Base-by-base conservation (phyloP, 352 stramenopile species). In the Phytophthora nicotianae region DNA sequence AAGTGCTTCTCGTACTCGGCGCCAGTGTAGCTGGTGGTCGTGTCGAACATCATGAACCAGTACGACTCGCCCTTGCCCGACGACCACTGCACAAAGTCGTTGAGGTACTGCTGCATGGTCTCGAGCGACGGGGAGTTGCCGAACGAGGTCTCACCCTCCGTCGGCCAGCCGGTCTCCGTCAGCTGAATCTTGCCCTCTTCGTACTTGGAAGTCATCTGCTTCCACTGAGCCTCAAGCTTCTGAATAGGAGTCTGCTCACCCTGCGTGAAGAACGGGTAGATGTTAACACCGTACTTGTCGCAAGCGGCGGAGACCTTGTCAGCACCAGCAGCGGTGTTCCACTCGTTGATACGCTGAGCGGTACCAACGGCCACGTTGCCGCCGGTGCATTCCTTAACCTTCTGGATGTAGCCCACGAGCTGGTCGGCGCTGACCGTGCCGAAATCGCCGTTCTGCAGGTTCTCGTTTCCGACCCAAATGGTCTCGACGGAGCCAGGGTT, bases 401-500 rank as follows among this genome's bases (percentile, higher is more conserved):
- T 68, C 10, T 73, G 27, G 47, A 91, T 88, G 71, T 86, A 83
- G 3, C 54, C 62, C 14, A 77, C 27, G 11, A 91, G 72, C 59
- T 78, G 38, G 13, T 62, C 59, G 46, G 71, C 75, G 21, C 65
- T 72, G 27, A 52, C 70, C 2, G 61, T 70, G 19, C 79, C 81
- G 38, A 79, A 86, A 55, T 52, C 67, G 26, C 70, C 62, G 65
- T 88, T 88, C 41, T 68, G 54, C 16, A 93, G 68, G 75, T 87
- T 74, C 54, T 93, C 85, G 73, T 91, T 93, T 38, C 85, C 85
- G 24, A 89, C 81, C 65, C 79, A 91, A 43, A 93, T 74, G 7
- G 68, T 70, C 20, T 88, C 60, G n/a, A 93, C 67, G 0, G 48
- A 59, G 14, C 55, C 33, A 0, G 79, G 67, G 56, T 86, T 65